These are phyloP conservation scores for Poa pratensis DNA, from an alignment of 176 grass and related monocot species.

Conservation along the genomic window DNA sequence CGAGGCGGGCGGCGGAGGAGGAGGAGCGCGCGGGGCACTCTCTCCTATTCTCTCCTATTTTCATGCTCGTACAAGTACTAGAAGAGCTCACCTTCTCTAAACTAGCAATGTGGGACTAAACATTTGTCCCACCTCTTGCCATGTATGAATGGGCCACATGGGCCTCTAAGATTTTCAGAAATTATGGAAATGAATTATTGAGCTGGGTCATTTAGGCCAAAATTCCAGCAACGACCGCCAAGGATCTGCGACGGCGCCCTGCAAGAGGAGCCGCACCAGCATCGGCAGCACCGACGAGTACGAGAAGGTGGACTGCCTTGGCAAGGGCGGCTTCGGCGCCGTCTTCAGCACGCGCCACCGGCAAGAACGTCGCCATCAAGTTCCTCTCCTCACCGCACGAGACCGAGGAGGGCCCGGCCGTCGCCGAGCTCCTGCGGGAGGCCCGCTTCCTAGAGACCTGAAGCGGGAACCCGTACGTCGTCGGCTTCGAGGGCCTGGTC, in stretches of 20 bases:
- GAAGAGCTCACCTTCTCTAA: too few relatives aligned
- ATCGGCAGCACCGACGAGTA: not conserved
- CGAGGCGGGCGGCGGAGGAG: too few relatives aligned
- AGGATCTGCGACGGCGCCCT: not conserved
- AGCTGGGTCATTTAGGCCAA: too few relatives aligned
- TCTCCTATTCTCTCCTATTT: too few relatives aligned
- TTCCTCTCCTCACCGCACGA: not conserved
- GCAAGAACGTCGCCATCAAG: not conserved
- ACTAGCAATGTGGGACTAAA: too few relatives aligned
- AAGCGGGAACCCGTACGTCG: conserved; percentile 18
- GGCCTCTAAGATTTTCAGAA: too few relatives aligned
- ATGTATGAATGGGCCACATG: too few relatives aligned
- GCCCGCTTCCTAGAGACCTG: conserved; percentile 4
- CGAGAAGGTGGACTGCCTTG: not conserved
- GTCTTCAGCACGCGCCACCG: not conserved
- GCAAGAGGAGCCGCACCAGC: not conserved
- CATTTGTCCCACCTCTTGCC: too few relatives aligned
- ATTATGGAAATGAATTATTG: too few relatives aligned
- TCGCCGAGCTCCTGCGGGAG: not conserved
- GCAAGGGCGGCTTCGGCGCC: not conserved
- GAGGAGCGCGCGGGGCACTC: too few relatives aligned
- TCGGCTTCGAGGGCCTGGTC: conserved; percentile 31
- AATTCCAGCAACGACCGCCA: not conserved
- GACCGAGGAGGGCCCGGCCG: not conserved
- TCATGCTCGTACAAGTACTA: too few relatives aligned